Evolutionary conservation across 2,329 filamentous ascomycete species (phyloP).

Genomic region (Neoarthrinium moseri): DNA sequence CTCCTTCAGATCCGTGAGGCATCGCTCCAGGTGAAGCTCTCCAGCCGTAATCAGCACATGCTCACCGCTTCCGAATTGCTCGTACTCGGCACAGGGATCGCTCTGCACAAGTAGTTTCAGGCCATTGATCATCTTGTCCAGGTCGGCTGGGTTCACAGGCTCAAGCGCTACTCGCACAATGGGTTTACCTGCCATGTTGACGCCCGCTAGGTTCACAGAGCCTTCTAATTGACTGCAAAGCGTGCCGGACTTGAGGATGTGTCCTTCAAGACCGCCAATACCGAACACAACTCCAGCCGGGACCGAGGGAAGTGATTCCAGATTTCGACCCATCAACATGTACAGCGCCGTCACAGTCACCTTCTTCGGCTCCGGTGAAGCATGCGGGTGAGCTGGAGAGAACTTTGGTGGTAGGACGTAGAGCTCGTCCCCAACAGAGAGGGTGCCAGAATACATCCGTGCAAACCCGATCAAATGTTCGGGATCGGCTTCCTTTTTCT

Average conservation of each 20-base stretch:
- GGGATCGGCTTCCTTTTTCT: constrained; percentile 64
- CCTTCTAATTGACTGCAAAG: constrained; percentile 86
- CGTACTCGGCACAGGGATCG: constrained; percentile 94
- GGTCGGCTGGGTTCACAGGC: constrained; percentile 82
- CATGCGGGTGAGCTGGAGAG: constrained; percentile 74
- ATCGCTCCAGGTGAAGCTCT: constrained; percentile 90
- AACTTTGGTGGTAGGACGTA: constrained; percentile 95
- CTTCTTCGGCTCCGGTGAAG: constrained; percentile 72
- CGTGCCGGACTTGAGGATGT: constrained; percentile 94
- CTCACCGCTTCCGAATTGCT: constrained; percentile 88
- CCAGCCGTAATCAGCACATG: constrained; percentile 94
- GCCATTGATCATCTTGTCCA: constrained; percentile 93
- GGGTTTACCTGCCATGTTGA: constrained; percentile 75
- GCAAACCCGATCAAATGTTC: constrained; percentile 96
- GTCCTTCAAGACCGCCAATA: constrained; percentile 86
- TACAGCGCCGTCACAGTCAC: constrained; percentile 87
- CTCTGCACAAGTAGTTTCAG: constrained; percentile 86
- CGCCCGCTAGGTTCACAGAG: constrained; percentile 85
- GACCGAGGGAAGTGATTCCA: constrained; percentile 80
- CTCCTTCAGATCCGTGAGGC: constrained; percentile 88
- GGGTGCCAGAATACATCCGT: constrained; percentile 84
- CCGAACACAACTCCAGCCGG: constrained; percentile 95
- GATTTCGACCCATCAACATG: constrained; percentile 88
- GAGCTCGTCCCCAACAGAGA: constrained; percentile 85
- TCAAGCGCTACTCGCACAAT: constrained; percentile 97